A percentile compares a stretch with the other conserved stretches of the same genome.
phyloP scores from a whole-genome alignment of 176 grass and related monocot species.

The Musa itinerans region DNA sequence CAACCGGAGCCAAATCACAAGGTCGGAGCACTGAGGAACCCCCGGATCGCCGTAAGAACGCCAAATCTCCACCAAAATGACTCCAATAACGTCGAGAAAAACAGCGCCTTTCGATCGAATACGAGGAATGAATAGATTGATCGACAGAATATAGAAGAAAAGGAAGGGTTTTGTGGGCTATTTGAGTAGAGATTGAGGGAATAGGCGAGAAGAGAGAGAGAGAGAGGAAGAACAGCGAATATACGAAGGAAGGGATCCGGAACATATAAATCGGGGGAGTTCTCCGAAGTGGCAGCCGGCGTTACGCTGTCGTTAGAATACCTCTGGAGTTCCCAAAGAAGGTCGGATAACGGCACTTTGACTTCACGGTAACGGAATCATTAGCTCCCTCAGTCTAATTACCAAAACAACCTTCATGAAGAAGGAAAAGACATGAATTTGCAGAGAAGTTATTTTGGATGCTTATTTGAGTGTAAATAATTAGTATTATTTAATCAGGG shows the following conservation, averaged over 20 bases:
- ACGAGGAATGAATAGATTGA: neutral
- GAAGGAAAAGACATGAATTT: neutral
- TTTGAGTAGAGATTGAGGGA: neutral
- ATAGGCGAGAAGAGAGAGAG: neutral
- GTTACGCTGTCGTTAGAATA: slow-evolving; percentile 1
- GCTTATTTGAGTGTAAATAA: too few species aligned
- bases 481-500: too few species aligned
- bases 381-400: neutral
- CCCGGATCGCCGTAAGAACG: neutral
- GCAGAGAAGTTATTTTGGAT: neutral
- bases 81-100: neutral
- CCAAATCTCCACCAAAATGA: slow-evolving; percentile 2
- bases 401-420: neutral
- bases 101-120: neutral
- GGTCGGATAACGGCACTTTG: neutral
- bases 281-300: neutral
- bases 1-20: neutral
- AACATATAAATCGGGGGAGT: neutral
- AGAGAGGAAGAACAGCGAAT: neutral
- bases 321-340: neutral
- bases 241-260: neutral
- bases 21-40: neutral
- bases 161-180: neutral
- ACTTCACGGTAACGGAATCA: neutral
- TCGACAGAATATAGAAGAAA: neutral